Percentiles rank a stretch among this genome's conserved stretches.
These are phyloP conservation scores for Ammopiptanthus mongolicus DNA, from an alignment of 306 rosid genomes.

Conservation along the genomic window DNA sequence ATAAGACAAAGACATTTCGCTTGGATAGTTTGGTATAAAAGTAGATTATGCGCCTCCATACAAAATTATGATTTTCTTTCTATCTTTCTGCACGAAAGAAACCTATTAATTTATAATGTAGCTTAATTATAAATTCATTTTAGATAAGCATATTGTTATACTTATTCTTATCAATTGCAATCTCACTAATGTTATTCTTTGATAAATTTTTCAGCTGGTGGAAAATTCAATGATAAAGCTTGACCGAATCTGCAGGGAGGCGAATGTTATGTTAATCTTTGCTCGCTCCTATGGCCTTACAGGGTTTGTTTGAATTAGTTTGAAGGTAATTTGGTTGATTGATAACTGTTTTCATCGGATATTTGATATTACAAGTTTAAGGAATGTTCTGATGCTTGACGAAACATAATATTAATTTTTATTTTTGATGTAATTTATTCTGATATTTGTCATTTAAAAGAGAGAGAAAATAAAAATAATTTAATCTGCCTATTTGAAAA, in stretches of 20 bases:
- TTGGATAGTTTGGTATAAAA: too few relatives aligned
- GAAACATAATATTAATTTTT: slow-evolving; percentile 6
- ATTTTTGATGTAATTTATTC: not conserved
- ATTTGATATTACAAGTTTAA: slow-evolving; percentile 9
- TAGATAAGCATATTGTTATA: not conserved
- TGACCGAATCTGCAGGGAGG: slow-evolving; percentile 78
- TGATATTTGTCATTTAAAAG: not conserved
- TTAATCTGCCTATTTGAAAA: not conserved
- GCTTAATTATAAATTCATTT: not conserved
- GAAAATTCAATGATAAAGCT: slow-evolving; percentile 89
- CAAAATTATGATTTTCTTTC: not conserved
- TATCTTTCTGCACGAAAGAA: not conserved
- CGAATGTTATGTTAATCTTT: slow-evolving; percentile 68
- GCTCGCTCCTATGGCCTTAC: slow-evolving; percentile 98
- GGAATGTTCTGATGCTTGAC: not conserved
- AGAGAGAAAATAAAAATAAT: not conserved
- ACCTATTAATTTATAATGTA: not conserved
- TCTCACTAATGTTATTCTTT: slow-evolving; percentile 28
- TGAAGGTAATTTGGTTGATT: slow-evolving; percentile 52
- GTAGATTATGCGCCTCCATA: not conserved
- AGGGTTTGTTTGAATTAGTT: slow-evolving; percentile 87
- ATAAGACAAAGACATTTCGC: too few relatives aligned
- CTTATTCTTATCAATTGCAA: not conserved
- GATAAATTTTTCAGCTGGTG: slow-evolving; percentile 53
- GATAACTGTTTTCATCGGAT: not conserved